A percentile compares a stretch with the other conserved stretches of the same genome.
These are phyloP conservation scores for Phytophthora tubulina DNA, from an alignment of 352 stramenopile genomes.

Conservation along the genomic window DNA sequence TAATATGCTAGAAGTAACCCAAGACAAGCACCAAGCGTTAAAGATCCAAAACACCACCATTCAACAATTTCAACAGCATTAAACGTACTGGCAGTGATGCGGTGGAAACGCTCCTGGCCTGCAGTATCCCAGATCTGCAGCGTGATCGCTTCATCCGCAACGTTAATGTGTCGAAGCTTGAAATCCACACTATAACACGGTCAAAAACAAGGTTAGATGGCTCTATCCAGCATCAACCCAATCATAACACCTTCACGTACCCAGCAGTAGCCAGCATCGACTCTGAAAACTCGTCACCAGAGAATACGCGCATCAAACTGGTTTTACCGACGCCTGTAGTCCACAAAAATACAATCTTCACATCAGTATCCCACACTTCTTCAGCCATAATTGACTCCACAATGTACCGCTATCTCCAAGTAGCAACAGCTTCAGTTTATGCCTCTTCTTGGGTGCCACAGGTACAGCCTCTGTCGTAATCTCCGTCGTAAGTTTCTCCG, in stretches of 20 bases:
- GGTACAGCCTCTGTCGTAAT: slow-evolving; percentile 26
- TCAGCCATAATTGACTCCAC: not conserved
- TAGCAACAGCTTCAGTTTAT: slow-evolving; percentile 93
- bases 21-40: slow-evolving; percentile 29
- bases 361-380: slow-evolving; percentile 14
- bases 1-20: slow-evolving; percentile 86
- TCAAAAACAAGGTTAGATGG: slow-evolving; percentile 7
- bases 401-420: slow-evolving; percentile 88
- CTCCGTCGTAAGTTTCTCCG: slow-evolving; percentile 33
- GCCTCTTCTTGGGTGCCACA: slow-evolving; percentile 68
- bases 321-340: slow-evolving; percentile 90
- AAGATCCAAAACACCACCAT: not conserved
- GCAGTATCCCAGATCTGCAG: slow-evolving; percentile 97
- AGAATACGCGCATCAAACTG: slow-evolving; percentile 94
- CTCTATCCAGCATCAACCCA: not conserved
- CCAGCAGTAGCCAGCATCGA: slow-evolving; percentile 92
- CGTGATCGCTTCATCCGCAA: slow-evolving; percentile 87
- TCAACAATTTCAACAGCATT: not conserved
- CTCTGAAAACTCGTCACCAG: slow-evolving; percentile 91
- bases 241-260: slow-evolving; percentile 50
- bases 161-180: slow-evolving; percentile 90
- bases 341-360: slow-evolving; percentile 5
- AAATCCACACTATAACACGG: slow-evolving; percentile 87
- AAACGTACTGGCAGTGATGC: slow-evolving; percentile 92
- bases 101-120: slow-evolving; percentile 94